Evolutionary conservation across 352 stramenopile species (phyloP).

Genomic region (Globisporangium spiculum): DNA sequence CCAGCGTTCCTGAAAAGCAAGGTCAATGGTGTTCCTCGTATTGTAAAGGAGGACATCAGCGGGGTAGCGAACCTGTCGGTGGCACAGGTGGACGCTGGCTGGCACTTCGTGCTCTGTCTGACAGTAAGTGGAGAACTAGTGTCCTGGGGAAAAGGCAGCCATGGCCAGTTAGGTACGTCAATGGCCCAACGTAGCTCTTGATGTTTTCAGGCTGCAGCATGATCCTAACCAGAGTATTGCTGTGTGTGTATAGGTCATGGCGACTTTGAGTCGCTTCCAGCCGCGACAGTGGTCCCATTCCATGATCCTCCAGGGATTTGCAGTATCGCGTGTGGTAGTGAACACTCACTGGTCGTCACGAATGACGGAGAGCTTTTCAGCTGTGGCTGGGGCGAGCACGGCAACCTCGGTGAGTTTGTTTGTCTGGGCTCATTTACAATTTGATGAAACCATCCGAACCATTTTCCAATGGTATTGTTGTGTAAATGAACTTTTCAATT

Average conservation of each 20-base stretch:
- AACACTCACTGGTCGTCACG: constrained; percentile 65
- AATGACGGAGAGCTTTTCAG: constrained; percentile 57
- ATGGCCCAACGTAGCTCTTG: not conserved
- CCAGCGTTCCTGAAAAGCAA: constrained; percentile 12
- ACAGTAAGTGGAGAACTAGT: constrained; percentile 27
- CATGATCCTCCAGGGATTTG: constrained; percentile 13
- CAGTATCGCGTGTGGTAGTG: constrained; percentile 69
- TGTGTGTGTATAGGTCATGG: constrained; percentile 10
- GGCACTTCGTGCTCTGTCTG: constrained; percentile 74
- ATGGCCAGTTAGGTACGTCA: constrained; percentile 58
- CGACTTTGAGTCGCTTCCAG: constrained; percentile 9
- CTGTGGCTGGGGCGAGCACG: constrained; percentile 82
- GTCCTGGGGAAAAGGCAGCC: constrained; percentile 74
- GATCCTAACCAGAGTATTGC: not conserved
- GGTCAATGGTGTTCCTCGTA: constrained; percentile 24
- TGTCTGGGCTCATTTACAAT: not conserved
- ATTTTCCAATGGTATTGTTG: not conserved
- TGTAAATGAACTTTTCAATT: not conserved
- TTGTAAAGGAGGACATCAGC: constrained; percentile 13
- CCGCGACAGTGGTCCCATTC: constrained; percentile 25
- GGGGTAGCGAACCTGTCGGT: constrained; percentile 18
- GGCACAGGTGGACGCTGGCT: constrained; percentile 55
- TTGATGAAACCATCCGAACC: not conserved
- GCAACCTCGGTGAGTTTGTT: constrained; percentile 63
- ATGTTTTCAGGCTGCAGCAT: not conserved